phyloP scores from a whole-genome alignment of 2,329 filamentous ascomycete species.

The Paramyrothecium sp. region DNA sequence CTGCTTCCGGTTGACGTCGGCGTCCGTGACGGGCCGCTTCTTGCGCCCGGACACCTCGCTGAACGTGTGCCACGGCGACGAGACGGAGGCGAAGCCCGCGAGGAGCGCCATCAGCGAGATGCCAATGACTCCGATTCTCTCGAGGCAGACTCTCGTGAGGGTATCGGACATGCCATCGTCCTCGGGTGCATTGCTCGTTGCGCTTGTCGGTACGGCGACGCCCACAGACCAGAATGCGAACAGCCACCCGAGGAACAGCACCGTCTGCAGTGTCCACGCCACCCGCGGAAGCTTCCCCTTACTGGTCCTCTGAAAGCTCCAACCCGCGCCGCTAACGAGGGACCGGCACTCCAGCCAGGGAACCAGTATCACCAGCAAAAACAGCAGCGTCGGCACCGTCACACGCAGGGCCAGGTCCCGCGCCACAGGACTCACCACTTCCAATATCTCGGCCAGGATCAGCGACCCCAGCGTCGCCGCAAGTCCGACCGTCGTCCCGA shows the following conservation, averaged over 20 bases:
- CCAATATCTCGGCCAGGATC: slow-evolving; percentile 81
- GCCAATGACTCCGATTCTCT: slow-evolving; percentile 78
- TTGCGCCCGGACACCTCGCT: slow-evolving; percentile 53
- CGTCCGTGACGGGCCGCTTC: slow-evolving; percentile 64
- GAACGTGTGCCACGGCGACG: slow-evolving; percentile 82
- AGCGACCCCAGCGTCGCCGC: slow-evolving; percentile 76
- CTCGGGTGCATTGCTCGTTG: slow-evolving; percentile 19
- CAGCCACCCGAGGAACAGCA: slow-evolving; percentile 68
- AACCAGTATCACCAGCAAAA: slow-evolving; percentile 71
- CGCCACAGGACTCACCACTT: slow-evolving; percentile 66
- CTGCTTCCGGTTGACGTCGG: slow-evolving; percentile 74
- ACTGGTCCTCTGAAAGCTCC: slow-evolving; percentile 58
- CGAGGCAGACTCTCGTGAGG: slow-evolving; percentile 55
- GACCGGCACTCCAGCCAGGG: slow-evolving; percentile 78
- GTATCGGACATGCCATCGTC: slow-evolving; percentile 30
- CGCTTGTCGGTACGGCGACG: slow-evolving; percentile 51
- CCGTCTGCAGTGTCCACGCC: slow-evolving; percentile 62
- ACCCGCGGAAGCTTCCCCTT: slow-evolving; percentile 56
- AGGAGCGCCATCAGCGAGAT: slow-evolving; percentile 83
- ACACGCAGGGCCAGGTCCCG: slow-evolving; percentile 66
- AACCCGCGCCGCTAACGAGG: slow-evolving; percentile 55
- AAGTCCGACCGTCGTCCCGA: slow-evolving; percentile 74
- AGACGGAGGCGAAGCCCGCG: slow-evolving; percentile 88
- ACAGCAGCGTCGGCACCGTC: slow-evolving; percentile 68
- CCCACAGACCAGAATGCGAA: slow-evolving; percentile 76